Base-by-base conservation (phyloP, 768 basidiomycete species). In the Strobilomyces echinocephalus region DNA sequence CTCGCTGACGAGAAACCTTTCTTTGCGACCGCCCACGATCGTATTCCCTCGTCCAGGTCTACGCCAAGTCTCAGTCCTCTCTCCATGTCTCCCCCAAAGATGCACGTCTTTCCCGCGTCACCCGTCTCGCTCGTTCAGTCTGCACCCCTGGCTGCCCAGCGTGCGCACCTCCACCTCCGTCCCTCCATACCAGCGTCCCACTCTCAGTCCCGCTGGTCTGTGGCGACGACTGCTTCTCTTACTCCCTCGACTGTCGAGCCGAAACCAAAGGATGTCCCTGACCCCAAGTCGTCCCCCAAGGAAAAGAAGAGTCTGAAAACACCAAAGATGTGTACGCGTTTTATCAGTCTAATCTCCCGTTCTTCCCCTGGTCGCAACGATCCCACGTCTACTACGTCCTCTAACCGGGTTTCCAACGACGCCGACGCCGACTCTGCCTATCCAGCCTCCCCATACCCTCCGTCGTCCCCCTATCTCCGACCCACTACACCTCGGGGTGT, bases 391-490 rank as follows among this genome's bases (percentile, higher is more conserved):
- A n/a, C n/a, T n/a, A 52, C 55, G 3, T 20, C 58, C 2, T 55
- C 54, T 7, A 46, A 36, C 5, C 54, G 26, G 9, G 34, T 58
- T 0, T 41, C 18, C 5, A 54, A 50, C 5, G 56, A 59, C 7
- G 36, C 35, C 4, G 67, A 65, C 0, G 60, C 58, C 26, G 66
- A 70, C 42, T 63, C 60, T 0, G 38, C 31, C 14, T 73, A 60
- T 51, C 68, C 71, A 3, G 55, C 66, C n/a, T 78, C 77, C 8
- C 77, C 77, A 5, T 69, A 54, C 18, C 49, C 55, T 11, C 63
- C 61, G 3, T 50, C 67, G 1, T 57, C 70, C 5, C 64, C 73
- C 9, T 69, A 66, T 50, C 58, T 63, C 18, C 53, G 64, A 31
- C 63, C 71, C 53, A 67, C 54, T 49, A 71, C 72, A 12, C 70